Conservation (phyloP, 2,329 filamentous ascomycete genomes). For the Didymella pinodella region DNA sequence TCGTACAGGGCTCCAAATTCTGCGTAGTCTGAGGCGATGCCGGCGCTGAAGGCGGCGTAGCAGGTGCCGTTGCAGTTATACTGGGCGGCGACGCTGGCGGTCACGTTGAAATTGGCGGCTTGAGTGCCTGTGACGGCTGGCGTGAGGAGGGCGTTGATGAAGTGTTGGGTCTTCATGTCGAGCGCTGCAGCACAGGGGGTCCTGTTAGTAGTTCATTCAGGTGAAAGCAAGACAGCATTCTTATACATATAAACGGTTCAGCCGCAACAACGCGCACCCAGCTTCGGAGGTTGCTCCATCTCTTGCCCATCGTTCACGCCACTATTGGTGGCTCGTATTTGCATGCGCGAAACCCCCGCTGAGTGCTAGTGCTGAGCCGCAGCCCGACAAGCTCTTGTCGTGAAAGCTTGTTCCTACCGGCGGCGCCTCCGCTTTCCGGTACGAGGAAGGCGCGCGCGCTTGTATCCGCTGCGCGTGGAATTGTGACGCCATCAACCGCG, state of each 20-base stretch:
- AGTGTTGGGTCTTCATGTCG: constrained; percentile 2
- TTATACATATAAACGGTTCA: neutral
- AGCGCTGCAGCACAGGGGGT: neutral
- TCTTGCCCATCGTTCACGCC: neutral
- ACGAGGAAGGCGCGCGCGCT: constrained; percentile 2
- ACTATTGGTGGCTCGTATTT: neutral
- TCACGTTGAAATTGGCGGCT: constrained; percentile 13
- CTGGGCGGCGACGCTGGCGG: constrained; percentile 1
- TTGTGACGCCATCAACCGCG: neutral
- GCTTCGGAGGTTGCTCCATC: neutral
- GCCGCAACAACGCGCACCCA: neutral
- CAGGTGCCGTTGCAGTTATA: constrained; percentile 8
- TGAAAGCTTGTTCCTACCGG: constrained; percentile 3
- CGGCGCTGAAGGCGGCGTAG: constrained; percentile 5
- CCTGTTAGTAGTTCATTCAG: no score
- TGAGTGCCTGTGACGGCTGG: neutral
- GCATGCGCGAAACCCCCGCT: neutral
- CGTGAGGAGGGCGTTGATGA: neutral
- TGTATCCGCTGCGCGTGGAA: neutral
- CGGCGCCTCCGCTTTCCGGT: neutral
- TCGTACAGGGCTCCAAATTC: constrained; percentile 7
- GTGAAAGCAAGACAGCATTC: neutral
- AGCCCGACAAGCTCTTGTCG: neutral
- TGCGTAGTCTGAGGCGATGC: neutral
- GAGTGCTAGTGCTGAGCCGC: neutral